These are phyloP conservation scores for Flaveria trinervia DNA, from an alignment of 129 eudicot genomes.

Conservation along the genomic window DNA sequence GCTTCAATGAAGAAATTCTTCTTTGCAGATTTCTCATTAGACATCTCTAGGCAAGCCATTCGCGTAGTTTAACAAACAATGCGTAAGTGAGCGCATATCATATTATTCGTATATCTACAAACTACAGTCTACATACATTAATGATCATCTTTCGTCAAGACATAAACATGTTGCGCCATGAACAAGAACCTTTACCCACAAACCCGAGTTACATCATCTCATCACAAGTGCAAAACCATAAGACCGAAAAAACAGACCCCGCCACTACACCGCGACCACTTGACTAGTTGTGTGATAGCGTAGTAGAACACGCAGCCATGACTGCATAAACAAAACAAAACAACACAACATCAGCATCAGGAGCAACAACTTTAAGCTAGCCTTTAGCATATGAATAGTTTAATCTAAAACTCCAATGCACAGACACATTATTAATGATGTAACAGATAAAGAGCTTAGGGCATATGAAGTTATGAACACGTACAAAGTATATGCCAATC, in stretches of 20 bases:
- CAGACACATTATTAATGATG: not conserved
- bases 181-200: conserved; percentile 50
- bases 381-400: not conserved
- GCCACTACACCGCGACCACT: conserved; percentile 69
- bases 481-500: conserved; percentile 70
- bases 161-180: conserved; percentile 10
- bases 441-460: not conserved
- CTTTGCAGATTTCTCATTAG: not conserved
- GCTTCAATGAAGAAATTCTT: not conserved
- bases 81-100: not conserved
- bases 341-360: not conserved
- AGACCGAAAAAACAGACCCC: conserved; percentile 54
- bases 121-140: not conserved
- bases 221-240: conserved; percentile 85
- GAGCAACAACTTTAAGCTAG: not conserved
- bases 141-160: conserved; percentile 34
- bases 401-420: not conserved
- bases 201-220: conserved; percentile 31
- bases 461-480: conserved; percentile 28
- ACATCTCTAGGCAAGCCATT: not conserved
- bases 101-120: not conserved
- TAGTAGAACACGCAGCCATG: conserved; percentile 84
- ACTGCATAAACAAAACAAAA: conserved; percentile 42
- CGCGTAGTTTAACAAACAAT: not conserved
- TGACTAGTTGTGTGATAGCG: conserved; percentile 66